Base-by-base conservation (phyloP, 2,329 filamentous ascomycete species). In the Karstenula rhodostoma region DNA sequence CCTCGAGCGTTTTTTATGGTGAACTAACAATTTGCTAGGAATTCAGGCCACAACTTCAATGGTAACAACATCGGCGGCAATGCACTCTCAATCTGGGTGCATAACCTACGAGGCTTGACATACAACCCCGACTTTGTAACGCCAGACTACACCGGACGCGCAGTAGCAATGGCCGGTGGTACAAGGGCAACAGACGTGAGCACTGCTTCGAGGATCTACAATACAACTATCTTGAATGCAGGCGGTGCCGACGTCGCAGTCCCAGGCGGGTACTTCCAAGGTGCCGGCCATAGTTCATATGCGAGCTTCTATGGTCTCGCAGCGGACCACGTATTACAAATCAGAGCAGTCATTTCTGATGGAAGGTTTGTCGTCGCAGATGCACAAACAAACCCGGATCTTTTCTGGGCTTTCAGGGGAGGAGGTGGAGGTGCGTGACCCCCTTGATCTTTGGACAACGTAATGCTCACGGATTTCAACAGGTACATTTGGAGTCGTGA, bases 191-290 rank as follows among this genome's bases (percentile, higher is more conserved):
- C 67, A 17, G 84, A 87, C 60, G 67, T 83, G 0, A 84, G 84
- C 58, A 72, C 75, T 19, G 77, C 78, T 13, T 83, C 82, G 10
- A 65, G 80, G 9, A 64, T 73, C 5, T 63, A 79, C 22, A 82
- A 81, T 0, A 76, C 83, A 44, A 81, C 76, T 0, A 78, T 86
- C 0, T 78, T 87, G 2, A 82, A 81, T 13, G 85, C 86, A 2
- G 82, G 85, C n/a, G 85, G 85, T 67, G 40, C 56, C 47, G 82
- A 79, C 2, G 83, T 87, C 15, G 85, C 85, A 13, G 75, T 84
- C 68, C 79, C 65, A 10, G 69, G 77, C 3, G 79, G 72, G 50
- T 72, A 72, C 40, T 64, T 71, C 3, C 67, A 70, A 22, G 84
- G 82, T 2, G 85, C 83, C 33, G 85, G 85, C 0, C 83, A 87